Percentiles rank a stretch among this genome's conserved stretches.
Evolutionary conservation across 2,329 filamentous ascomycete species (phyloP).

Genomic region (Aureobasidium sp.): DNA sequence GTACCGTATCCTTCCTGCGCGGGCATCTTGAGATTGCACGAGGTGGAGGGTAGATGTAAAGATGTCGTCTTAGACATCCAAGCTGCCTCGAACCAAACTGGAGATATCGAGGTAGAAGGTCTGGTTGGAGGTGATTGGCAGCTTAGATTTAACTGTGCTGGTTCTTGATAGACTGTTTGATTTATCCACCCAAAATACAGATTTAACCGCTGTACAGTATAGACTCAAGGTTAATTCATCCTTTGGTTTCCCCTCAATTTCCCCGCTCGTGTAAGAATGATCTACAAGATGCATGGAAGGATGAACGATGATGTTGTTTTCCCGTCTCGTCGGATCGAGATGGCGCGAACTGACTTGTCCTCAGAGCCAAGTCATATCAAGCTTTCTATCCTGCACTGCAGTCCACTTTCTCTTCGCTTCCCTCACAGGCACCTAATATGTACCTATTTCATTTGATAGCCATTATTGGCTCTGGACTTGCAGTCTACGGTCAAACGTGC

Average conservation of each 20-base stretch:
- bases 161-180: neutral
- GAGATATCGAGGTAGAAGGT: conserved; percentile 13
- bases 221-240: neutral
- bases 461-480: neutral
- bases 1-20: conserved; percentile 13
- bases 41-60: conserved; percentile 4
- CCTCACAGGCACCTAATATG: neutral
- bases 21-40: conserved; percentile 10
- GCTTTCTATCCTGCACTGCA: neutral
- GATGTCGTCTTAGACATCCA: conserved; percentile 11
- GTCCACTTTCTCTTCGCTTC: neutral
- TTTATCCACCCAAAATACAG: too few species aligned
- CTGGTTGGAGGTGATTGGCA: conserved; percentile 13
- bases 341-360: neutral
- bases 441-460: neutral
- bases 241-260: neutral
- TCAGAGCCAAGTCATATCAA: conserved; percentile 1
- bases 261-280: neutral
- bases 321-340: neutral
- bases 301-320: neutral
- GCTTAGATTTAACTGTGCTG: conserved; percentile 4
- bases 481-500: conserved; percentile 28
- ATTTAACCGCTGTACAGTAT: too few species aligned
- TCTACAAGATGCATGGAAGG: neutral
- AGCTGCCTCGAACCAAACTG: neutral